These are phyloP conservation scores for Leptodermis oblonga DNA, from an alignment of 257 asterid species.

Conservation along the genomic window DNA sequence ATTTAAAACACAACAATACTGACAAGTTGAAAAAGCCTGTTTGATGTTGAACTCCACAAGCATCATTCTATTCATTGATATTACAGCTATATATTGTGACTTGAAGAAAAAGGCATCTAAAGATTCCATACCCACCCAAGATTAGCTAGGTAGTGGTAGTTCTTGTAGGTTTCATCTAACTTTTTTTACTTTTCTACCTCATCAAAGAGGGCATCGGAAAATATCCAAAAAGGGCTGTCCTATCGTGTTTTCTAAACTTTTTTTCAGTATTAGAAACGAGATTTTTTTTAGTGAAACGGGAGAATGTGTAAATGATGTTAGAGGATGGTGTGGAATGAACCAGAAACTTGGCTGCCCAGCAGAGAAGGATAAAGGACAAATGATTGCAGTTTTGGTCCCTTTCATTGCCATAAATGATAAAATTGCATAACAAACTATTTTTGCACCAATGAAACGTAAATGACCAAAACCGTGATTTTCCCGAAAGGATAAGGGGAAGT, in stretches of 20 bases:
- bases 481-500: neutral
- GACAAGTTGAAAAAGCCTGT: slow-evolving; percentile 20
- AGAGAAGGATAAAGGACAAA: neutral
- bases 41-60: slow-evolving; percentile 26
- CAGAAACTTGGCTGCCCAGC: neutral
- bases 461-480: no score
- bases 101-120: slow-evolving; percentile 5
- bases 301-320: neutral
- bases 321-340: neutral
- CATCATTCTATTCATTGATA: slow-evolving; percentile 22
- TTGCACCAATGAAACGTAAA: no score
- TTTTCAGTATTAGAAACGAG: no score
- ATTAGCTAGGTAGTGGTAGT: no score
- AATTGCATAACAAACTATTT: no score
- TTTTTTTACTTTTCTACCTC: neutral
- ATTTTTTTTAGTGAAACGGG: no score
- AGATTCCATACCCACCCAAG: slow-evolving; percentile 5
- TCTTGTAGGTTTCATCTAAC: neutral
- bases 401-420: no score
- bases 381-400: no score
- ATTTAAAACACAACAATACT: neutral
- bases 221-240: neutral
- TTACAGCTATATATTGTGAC: slow-evolving; percentile 17
- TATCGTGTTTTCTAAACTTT: no score
- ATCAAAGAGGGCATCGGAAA: neutral